Evolutionary conservation across 495 filamentous ascomycete genomes (phyloP), one percentile per base, ranked within the genome.

Genomic region (Hypoxylon crocopeplum): DNA sequence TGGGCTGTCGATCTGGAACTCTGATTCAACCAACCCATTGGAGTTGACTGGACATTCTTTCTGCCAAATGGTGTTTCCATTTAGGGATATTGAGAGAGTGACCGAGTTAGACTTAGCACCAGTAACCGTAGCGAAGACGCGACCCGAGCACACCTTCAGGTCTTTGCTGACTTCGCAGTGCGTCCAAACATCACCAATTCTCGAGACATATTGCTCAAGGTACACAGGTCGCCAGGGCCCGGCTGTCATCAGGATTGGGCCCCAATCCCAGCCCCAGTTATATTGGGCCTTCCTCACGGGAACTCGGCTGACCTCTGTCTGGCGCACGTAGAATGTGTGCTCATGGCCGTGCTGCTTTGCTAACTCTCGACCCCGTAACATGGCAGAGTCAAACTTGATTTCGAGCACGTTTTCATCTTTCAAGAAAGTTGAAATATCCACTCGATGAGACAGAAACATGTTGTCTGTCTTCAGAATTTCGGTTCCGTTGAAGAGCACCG

Each of bases 181-280:
- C 25, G 79, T 64, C 47, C 80, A 82, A 3, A 91, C 70, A 59
- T 88, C 82, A 1, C 79, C 73, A 29, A 92, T 77, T 12, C 80
- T 64, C 8, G 60, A 47, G 15, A 67, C 32, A 21, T 64, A 79
- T 3, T 83, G 77, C 64, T 93, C 87, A n/a, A 92, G 72, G 8
- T 74, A 79, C 16, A 91, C 75, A 3, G 84, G 82, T 42, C 82
- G 78, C 88, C 88, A 92, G 10, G 88, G 88, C 2, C 89, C 89
- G 33, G 83, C 86, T 5, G 87, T 89, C 64, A 89, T 79, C 17
- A 92, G 56, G 4, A 85, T 79, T 17, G 89, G 89, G 7, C 88
- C 89, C 89, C 88, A 93, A 66, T 93, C 89, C 89, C 89, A 93
- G 19, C 89, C 89, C 85, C 86, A 91, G 54, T 90, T 86, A 58